Base-by-base conservation (phyloP, 768 basidiomycete species). In the Termitomyces bulborhizus region DNA sequence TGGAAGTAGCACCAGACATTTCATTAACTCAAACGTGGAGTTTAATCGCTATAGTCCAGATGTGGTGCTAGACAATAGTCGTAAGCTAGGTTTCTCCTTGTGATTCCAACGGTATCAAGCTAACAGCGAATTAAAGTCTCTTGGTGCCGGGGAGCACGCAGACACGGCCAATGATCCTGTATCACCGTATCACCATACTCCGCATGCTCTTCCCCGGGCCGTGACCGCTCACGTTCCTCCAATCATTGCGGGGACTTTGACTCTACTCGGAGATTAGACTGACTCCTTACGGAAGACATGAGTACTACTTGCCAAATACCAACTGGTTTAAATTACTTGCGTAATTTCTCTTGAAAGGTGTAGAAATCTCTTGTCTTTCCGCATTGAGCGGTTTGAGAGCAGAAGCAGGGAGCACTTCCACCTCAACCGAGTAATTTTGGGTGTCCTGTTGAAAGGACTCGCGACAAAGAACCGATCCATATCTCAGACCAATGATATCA, bases 41-140 rank as follows among this genome's bases (percentile, higher is more conserved):
- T 60, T 53, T 53, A 57, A 57, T 42, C 47, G 8, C 31, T 32
- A 39, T 29, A 51, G 32, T 47, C 51, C 41, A n/a, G 13, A 43
- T 42, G 51, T 49, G 36, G n/a, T 15, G 29, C 44, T 47, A 41
- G 27, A 53, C 50, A 13, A 21, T 15, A 1, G 31, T 51, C 24
- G 34, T n/a, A 12, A 8, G 15, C n/a, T 37, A 11, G 16, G 52
- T 58, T 43, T 49, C 57, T 58, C 57, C 57, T 58, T 58, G 47
- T 27, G 54, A 47, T 32, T 36, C 32, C 51, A 45, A 18, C 21
- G 44, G 50, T 41, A 52, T 51, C 50, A 31, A 32, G 44, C 46
- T 49, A 50, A 46, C 59, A 60, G 34, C 36, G 46, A 51, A 53
- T 59, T 32, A 53, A 40, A 46, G 59, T 60, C 59, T 57, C 52